These are phyloP conservation scores for Arthrobotrys sphaeroides DNA, from an alignment of 2,329 filamentous ascomycete species.

Conservation along the genomic window DNA sequence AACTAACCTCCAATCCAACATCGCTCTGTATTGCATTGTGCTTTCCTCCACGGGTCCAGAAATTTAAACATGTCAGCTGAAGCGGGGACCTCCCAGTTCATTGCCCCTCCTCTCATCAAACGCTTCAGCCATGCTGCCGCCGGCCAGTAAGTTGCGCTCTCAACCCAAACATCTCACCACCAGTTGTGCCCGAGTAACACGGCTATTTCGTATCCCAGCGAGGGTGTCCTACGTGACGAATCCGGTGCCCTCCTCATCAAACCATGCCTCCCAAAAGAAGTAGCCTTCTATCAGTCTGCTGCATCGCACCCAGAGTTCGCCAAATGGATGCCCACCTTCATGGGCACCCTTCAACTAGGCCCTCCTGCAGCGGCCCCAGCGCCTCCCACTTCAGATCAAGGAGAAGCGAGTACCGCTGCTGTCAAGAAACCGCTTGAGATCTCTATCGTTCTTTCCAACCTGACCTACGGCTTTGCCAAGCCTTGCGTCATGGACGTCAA, in stretches of 20 bases:
- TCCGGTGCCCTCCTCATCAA: constrained; percentile 91
- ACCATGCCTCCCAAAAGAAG: constrained; percentile 85
- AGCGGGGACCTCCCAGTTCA: constrained; percentile 27
- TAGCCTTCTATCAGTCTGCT: constrained; percentile 85
- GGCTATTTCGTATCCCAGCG: constrained; percentile 66
- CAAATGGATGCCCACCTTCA: constrained; percentile 82
- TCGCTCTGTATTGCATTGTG: not conserved
- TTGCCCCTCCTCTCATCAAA: constrained; percentile 51
- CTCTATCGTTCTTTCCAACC: constrained; percentile 57
- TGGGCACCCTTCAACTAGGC: constrained; percentile 80
- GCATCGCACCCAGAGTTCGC: constrained; percentile 76
- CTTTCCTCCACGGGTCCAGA: not conserved
- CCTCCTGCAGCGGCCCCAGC: constrained; percentile 61
- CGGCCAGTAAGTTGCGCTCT: constrained; percentile 74
- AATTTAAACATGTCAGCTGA: not conserved
- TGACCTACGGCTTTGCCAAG: constrained; percentile 73
- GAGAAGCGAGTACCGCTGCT: constrained; percentile 17
- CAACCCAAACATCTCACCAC: constrained; percentile 4
- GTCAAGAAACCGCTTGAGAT: constrained; percentile 53
- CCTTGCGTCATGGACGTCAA: constrained; percentile 96
- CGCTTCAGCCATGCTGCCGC: constrained; percentile 80
- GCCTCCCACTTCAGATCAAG: constrained; percentile 24
- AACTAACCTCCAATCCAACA: not conserved
- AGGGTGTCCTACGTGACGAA: constrained; percentile 85
- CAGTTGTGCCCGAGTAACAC: constrained; percentile 1